Conservation (phyloP, 495 filamentous ascomycete species). For the Lasiosphaeria miniovina region DNA sequence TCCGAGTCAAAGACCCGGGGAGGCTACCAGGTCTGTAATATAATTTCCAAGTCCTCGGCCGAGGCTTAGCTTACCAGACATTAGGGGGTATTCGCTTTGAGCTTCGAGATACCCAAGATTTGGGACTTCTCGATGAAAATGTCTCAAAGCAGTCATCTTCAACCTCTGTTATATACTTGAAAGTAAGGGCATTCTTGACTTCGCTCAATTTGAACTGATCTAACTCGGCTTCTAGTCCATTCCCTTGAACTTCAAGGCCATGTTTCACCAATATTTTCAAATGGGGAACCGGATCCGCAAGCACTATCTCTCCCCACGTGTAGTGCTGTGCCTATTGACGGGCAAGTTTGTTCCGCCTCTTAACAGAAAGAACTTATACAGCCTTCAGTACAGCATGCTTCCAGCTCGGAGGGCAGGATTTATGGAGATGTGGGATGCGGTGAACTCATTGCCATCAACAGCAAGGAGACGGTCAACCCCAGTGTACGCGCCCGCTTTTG, state of each 20-base stretch:
- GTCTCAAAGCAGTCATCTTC: constrained; percentile 34
- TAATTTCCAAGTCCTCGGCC: not conserved
- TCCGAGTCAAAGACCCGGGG: constrained; percentile 88
- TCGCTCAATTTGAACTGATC: not conserved
- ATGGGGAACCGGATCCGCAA: constrained; percentile 87
- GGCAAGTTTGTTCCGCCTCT: constrained; percentile 90
- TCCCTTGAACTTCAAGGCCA: constrained; percentile 81
- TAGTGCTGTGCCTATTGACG: constrained; percentile 82
- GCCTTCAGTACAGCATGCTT: constrained; percentile 97
- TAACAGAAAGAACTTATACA: constrained; percentile 90
- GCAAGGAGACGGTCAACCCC: constrained; percentile 29
- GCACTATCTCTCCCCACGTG: constrained; percentile 86
- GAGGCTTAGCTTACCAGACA: constrained; percentile 5
- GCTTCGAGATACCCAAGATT: constrained; percentile 67
- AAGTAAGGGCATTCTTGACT: constrained; percentile 47
- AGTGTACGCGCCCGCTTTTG: constrained; percentile 21
- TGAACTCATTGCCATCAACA: constrained; percentile 55
- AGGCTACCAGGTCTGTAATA: constrained; percentile 70
- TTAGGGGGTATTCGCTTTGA: constrained; percentile 86
- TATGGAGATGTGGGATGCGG: constrained; percentile 75
- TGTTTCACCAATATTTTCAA: constrained; percentile 97
- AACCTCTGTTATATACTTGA: constrained; percentile 75
- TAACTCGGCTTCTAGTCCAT: constrained; percentile 59
- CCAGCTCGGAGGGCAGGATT: constrained; percentile 77
- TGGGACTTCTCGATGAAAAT: constrained; percentile 41